Percentiles rank a stretch among this genome's conserved stretches.
Evolutionary conservation across 805 yeast genomes (phyloP).

Genomic region (Candida ipomoeae): DNA sequence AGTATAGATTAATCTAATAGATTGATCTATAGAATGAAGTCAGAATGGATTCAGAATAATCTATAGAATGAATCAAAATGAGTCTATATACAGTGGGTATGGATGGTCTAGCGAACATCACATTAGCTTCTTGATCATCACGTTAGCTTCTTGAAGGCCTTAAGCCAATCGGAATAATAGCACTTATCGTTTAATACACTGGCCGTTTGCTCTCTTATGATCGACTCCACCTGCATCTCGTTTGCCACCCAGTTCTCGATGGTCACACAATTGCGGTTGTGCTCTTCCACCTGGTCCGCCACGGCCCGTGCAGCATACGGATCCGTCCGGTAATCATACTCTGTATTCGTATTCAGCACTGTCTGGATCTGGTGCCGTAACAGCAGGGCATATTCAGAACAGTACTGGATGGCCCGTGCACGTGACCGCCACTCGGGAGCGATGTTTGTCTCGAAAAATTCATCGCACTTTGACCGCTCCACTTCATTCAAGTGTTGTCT

Average conservation of each 20-base stretch:
- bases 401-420: conserved; percentile 27
- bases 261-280: conserved; percentile 23
- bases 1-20: not conserved
- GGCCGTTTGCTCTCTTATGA: conserved; percentile 31
- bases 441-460: conserved; percentile 24
- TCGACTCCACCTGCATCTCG: conserved; percentile 32
- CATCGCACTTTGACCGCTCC: conserved; percentile 21
- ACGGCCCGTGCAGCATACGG: conserved; percentile 35
- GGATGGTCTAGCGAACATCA: too few species aligned
- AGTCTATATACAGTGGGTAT: too few species aligned
- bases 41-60: not conserved
- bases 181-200: conserved; percentile 35
- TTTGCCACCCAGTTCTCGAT: conserved; percentile 36
- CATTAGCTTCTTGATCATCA: not conserved
- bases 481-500: conserved; percentile 36
- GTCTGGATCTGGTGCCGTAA: conserved; percentile 18
- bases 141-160: conserved; percentile 17
- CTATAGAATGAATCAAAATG: not conserved
- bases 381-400: conserved; percentile 24
- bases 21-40: not conserved
- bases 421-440: conserved; percentile 38
- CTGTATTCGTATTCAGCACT: conserved; percentile 5
- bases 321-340: conserved; percentile 31
- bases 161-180: conserved; percentile 34
- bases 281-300: conserved; percentile 20